Evolutionary conservation across 2,329 filamentous ascomycete species (phyloP).

Genomic region (Fusarium aywerte): DNA sequence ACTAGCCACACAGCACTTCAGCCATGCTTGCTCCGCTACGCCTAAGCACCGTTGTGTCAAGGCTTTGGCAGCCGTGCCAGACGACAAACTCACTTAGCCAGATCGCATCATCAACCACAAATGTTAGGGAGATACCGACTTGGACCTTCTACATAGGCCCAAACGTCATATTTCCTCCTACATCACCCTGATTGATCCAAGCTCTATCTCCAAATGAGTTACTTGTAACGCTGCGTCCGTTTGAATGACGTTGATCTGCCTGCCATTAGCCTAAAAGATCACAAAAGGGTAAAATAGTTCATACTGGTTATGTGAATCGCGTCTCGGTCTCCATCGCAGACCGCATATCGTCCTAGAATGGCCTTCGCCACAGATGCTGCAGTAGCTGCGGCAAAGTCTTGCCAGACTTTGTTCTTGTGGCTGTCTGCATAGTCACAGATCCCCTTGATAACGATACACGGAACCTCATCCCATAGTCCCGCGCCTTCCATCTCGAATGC

Average conservation of each 20-base stretch:
- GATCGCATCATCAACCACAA: neutral
- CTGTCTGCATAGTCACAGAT: neutral
- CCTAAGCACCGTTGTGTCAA: no score
- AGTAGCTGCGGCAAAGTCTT: constrained; percentile 5
- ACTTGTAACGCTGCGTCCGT: neutral
- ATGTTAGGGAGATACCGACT: accelerated
- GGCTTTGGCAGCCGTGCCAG: no score
- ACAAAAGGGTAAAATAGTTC: neutral
- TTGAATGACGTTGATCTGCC: neutral
- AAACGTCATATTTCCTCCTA: neutral
- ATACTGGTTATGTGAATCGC: neutral
- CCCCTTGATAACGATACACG: neutral
- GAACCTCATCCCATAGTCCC: constrained; percentile 43
- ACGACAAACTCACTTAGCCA: neutral
- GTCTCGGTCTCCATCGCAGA: neutral
- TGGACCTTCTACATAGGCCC: neutral
- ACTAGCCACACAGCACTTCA: no score
- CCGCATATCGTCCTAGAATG: neutral
- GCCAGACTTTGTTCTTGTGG: neutral
- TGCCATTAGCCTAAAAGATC: neutral
- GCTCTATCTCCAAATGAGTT: neutral
- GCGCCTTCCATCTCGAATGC: constrained; percentile 51
- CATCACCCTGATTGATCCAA: neutral
- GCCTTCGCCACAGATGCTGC: constrained; percentile 6
- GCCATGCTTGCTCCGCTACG: no score